Evolutionary conservation across 148 eudicot species (phyloP).

Genomic region (Diospyros kaki): DNA sequence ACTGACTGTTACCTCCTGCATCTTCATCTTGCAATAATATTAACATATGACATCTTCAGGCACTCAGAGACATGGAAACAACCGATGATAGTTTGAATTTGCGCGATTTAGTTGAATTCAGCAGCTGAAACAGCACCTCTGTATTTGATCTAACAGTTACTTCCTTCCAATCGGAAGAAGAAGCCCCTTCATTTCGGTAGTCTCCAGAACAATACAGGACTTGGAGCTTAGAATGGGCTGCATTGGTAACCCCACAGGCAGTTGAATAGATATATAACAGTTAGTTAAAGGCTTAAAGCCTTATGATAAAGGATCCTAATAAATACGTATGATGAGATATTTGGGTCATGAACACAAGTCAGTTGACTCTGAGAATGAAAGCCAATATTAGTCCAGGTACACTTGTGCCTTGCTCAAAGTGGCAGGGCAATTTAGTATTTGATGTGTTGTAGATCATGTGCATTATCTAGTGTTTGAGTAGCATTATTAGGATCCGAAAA

Average conservation of each 20-base stretch:
- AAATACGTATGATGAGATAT: not conserved
- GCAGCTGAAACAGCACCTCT: slow-evolving; percentile 68
- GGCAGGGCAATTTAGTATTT: not conserved
- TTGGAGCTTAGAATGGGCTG: slow-evolving; percentile 87
- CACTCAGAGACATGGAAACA: slow-evolving; percentile 67
- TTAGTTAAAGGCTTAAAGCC: too few relatives aligned
- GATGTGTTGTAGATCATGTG: not conserved
- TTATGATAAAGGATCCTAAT: too few relatives aligned
- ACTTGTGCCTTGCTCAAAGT: too few relatives aligned
- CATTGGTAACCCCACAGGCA: slow-evolving; percentile 3
- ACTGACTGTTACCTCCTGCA: not conserved
- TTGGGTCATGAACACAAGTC: too few relatives aligned
- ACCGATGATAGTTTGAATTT: slow-evolving; percentile 77
- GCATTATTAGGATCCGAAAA: not conserved
- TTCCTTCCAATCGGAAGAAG: slow-evolving; percentile 73
- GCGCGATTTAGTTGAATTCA: slow-evolving; percentile 46
- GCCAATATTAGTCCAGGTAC: too few relatives aligned
- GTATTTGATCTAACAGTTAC: slow-evolving; percentile 77
- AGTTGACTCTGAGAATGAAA: too few relatives aligned
- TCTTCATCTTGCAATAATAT: not conserved
- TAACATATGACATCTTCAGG: slow-evolving; percentile 34
- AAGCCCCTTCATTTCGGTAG: slow-evolving; percentile 69
- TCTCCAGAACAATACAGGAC: slow-evolving; percentile 74
- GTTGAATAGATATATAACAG: too few relatives aligned
- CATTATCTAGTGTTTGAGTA: not conserved